Percentiles rank a stretch among this genome's conserved stretches.
Conservation (phyloP, 2,329 filamentous ascomycete species). For the Aspergillus oerlinghausenensis region DNA sequence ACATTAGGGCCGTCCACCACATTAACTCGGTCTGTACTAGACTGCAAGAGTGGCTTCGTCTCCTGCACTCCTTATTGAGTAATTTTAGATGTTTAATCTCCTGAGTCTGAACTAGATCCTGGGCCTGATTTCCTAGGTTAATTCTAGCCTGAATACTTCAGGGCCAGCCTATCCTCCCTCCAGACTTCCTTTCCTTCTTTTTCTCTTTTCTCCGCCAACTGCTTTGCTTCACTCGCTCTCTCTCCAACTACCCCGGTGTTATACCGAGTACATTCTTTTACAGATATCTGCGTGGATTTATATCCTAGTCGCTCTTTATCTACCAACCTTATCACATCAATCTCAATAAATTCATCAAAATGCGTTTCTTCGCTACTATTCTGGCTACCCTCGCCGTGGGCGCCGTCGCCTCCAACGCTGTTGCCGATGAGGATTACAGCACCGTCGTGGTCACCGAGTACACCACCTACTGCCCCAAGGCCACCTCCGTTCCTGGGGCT, state of each 20-base stretch:
- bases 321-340: conserved; percentile 17
- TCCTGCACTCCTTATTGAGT: background rate
- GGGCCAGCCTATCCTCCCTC: conserved; percentile 6
- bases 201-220: conserved; percentile 10
- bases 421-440: conserved; percentile 30
- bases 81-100: background rate
- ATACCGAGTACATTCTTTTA: conserved; percentile 39
- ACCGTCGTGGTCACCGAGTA: conserved; percentile 63
- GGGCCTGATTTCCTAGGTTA: background rate
- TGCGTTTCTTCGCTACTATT: conserved; percentile 46
- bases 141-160: conserved; percentile 1
- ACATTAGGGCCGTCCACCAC: background rate
- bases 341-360: conserved; percentile 32
- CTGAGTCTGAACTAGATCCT: background rate
- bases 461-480: conserved; percentile 68
- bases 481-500: conserved; percentile 59
- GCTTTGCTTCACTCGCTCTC: conserved; percentile 30
- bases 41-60: background rate
- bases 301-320: conserved; percentile 18
- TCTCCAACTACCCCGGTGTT: conserved; percentile 45
- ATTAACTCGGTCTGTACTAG: background rate
- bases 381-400: conserved; percentile 37
- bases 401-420: conserved; percentile 31
- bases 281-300: conserved; percentile 2
- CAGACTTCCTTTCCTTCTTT: conserved; percentile 8